Evolutionary conservation across 2,329 filamentous ascomycete genomes (phyloP).

Genomic region (Cercospora zeina): DNA sequence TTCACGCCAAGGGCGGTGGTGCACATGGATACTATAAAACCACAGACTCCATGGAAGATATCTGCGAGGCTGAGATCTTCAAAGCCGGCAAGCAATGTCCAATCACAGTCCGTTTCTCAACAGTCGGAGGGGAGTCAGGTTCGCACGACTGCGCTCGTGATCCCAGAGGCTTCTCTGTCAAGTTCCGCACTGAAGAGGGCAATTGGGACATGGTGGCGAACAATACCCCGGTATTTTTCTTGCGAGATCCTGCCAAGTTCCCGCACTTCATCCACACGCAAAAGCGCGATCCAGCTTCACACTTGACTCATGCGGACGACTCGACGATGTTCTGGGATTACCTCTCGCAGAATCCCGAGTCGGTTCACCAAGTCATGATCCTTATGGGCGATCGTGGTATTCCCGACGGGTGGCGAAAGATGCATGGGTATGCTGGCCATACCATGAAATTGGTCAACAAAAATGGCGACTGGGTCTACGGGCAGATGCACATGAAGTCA

Average conservation of each 20-base stretch:
- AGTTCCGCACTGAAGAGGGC: conserved; percentile 72
- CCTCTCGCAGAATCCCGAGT: conserved; percentile 56
- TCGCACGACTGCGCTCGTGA: conserved; percentile 71
- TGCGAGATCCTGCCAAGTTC: conserved; percentile 73
- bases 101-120: conserved; percentile 69
- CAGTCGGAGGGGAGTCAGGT: conserved; percentile 71
- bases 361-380: conserved; percentile 56
- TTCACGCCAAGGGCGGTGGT: conserved; percentile 53
- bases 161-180: conserved; percentile 70
- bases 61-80: conserved; percentile 51
- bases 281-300: conserved; percentile 70
- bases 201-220: conserved; percentile 73
- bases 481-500: conserved; percentile 55
- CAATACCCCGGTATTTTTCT: conserved; percentile 74
- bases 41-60: conserved; percentile 50
- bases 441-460: conserved; percentile 57
- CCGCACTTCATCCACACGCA: conserved; percentile 73
- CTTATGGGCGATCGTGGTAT: conserved; percentile 58
- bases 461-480: conserved; percentile 56
- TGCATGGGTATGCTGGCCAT: conserved; percentile 57
- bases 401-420: conserved; percentile 57
- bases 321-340: conserved; percentile 69
- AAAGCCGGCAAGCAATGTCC: conserved; percentile 69
- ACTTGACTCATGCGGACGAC: conserved; percentile 65
- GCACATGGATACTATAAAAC: conserved; percentile 53